Evolutionary conservation across 1,139 yeast genomes (phyloP).

Genomic region (Yamadazyma membranifaciens): DNA sequence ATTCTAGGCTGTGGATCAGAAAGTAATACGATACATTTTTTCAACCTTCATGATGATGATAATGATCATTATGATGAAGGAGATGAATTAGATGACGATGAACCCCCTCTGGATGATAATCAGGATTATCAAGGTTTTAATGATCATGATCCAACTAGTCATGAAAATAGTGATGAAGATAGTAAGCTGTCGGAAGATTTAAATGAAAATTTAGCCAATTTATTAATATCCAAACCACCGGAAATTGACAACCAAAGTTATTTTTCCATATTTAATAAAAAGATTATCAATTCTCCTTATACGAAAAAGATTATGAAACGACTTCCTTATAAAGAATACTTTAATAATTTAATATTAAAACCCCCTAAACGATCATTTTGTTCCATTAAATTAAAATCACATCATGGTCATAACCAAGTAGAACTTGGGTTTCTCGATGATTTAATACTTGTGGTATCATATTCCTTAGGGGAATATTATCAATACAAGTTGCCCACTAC

Average conservation of each 20-base stretch:
- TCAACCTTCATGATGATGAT: slow-evolving; percentile 33
- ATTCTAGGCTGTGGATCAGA: slow-evolving; percentile 67
- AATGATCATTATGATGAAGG: slow-evolving; percentile 2
- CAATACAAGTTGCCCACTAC: slow-evolving; percentile 36
- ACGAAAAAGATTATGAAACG: slow-evolving; percentile 39
- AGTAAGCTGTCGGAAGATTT: slow-evolving; percentile 35
- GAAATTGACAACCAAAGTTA: slow-evolving; percentile 13
- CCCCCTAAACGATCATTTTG: slow-evolving; percentile 48
- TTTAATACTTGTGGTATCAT: slow-evolving; percentile 38
- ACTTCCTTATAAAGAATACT: slow-evolving; percentile 42
- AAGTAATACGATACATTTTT: slow-evolving; percentile 68
- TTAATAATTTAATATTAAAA: slow-evolving; percentile 44
- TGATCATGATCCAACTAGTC: slow-evolving; percentile 8
- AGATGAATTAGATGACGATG: slow-evolving; percentile 6
- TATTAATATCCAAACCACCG: slow-evolving; percentile 30
- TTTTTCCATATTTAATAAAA: slow-evolving; percentile 19
- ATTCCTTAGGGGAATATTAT: slow-evolving; percentile 36
- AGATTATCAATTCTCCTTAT: slow-evolving; percentile 33
- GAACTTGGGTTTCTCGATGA: slow-evolving; percentile 40
- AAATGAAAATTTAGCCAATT: slow-evolving; percentile 44
- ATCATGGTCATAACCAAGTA: slow-evolving; percentile 19
- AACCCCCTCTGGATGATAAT: slow-evolving; percentile 8
- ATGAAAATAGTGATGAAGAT: slow-evolving; percentile 11
- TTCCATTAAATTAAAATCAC: slow-evolving; percentile 32
- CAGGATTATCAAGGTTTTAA: neutral